These are phyloP conservation scores for Simplicillium sp. DNA, from an alignment of 2,329 filamentous ascomycete species.

Conservation along the genomic window DNA sequence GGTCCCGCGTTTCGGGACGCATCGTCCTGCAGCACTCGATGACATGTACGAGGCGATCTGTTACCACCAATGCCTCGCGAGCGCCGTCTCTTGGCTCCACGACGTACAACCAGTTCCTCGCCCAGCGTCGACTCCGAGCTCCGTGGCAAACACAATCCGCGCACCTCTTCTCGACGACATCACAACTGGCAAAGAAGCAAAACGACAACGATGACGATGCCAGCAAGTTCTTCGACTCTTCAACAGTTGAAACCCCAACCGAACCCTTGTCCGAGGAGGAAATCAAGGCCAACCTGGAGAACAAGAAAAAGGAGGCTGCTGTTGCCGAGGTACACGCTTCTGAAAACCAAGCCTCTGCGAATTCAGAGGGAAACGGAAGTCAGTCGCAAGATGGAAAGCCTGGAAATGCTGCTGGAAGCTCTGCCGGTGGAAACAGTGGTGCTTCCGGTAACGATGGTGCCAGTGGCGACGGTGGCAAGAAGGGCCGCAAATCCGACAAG, in stretches of 20 bases:
- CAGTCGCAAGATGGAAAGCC: constrained; percentile 43
- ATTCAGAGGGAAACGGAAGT: constrained; percentile 25
- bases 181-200: constrained; percentile 23
- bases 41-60: constrained; percentile 14
- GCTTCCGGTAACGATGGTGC: constrained; percentile 43
- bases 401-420: constrained; percentile 27
- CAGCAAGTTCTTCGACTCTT: constrained; percentile 37
- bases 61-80: constrained; percentile 13
- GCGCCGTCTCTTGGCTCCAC: constrained; percentile 16
- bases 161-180: constrained; percentile 26
- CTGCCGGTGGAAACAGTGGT: constrained; percentile 37
- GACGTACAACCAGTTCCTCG: constrained; percentile 17
- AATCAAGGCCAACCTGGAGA: constrained; percentile 39
- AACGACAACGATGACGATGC: constrained; percentile 24
- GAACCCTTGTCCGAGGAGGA: constrained; percentile 45
- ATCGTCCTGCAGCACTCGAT: constrained; percentile 25
- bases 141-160: constrained; percentile 16
- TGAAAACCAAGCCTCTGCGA: constrained; percentile 26
- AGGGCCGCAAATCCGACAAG: constrained; percentile 65
- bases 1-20: constrained; percentile 28
- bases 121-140: constrained; percentile 20
- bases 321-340: neutral
- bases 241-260: constrained; percentile 24
- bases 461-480: constrained; percentile 55
- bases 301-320: constrained; percentile 30